Base-by-base conservation (phyloP, 2,329 filamentous ascomycete genomes). In the Escovopsis sp. region DNA sequence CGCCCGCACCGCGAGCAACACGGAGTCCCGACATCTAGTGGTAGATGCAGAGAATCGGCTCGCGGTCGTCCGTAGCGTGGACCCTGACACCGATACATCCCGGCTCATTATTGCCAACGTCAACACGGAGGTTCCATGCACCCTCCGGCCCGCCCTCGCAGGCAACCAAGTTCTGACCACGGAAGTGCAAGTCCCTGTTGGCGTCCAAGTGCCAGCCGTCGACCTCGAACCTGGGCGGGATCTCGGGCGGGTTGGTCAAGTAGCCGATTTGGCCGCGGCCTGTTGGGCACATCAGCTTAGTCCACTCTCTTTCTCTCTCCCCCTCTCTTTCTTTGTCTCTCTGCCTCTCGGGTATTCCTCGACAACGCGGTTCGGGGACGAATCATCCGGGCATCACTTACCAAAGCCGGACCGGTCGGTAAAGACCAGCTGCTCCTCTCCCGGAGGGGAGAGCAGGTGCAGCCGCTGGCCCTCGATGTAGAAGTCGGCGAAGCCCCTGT, bases 361-460 rank as follows among this genome's bases (percentile, higher is more conserved):
- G 3, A 14, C 16, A 35, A 10, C n/a, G 33, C 10, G 33, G 10
- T 4, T 0, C 9, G 25, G 13, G 5, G 2, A 31, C 2, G 7
- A 15, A 13, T 30, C 13, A 39, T 7, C 20, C 2, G 20, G 20
- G 20, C 27, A 3, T 30, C 3, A 40, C 65, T 35, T 66, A 67
- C 70, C 73, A 71, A 76, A 75, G 51, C 71, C 73, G 37, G 70
- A 74, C 36, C 68, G 67, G 55, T 79, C 73, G 34, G 67, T 67
- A 47, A 52, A 77, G 39, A 72, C 44, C 50, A 68, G 57, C 60
- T 78, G 74, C 3, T 58, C 57, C 30, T 48, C 59, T 5, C 57
- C 60, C 16, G 58, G 57, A 24, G 51, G 48, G 30, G 62, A 49
- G 47, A 64, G 74, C 29, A 79, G 65, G 53, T 56, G 66, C 25